phyloP scores from a whole-genome alignment of 2,329 filamentous ascomycete genomes.

The Huntiella bhutanensis region DNA sequence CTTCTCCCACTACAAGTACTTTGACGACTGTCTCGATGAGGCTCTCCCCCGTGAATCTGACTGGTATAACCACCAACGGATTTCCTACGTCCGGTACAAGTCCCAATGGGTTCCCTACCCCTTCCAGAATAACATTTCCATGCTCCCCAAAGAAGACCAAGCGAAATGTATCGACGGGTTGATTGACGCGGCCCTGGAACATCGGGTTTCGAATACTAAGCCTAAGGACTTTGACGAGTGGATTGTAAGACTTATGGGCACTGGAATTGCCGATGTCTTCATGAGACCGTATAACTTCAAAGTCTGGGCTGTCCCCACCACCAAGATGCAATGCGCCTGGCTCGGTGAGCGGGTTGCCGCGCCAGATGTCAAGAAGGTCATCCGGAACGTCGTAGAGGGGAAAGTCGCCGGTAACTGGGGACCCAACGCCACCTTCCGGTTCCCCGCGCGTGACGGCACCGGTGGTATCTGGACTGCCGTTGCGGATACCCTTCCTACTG shows the following conservation, averaged over 20 bases:
- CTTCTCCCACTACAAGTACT: constrained; percentile 99
- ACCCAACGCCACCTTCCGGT: constrained; percentile 94
- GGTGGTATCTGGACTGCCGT: constrained; percentile 99
- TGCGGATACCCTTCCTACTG: constrained; percentile 74
- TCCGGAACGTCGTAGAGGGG: constrained; percentile 84
- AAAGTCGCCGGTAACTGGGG: constrained; percentile 97
- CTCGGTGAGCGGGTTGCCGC: constrained; percentile 96
- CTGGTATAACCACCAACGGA: constrained; percentile 96
- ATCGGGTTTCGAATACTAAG: constrained; percentile 69
- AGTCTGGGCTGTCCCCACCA: constrained; percentile 97
- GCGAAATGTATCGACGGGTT: constrained; percentile 85
- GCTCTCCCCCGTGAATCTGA: constrained; percentile 83
- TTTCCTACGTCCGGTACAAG: constrained; percentile 98
- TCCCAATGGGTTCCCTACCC: constrained; percentile 93
- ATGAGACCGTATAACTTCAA: constrained; percentile 99
- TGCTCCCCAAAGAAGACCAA: constrained; percentile 94
- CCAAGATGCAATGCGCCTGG: constrained; percentile 99
- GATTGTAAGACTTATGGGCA: constrained; percentile 83
- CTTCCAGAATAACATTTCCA: constrained; percentile 99
- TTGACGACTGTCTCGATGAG: constrained; percentile 96
- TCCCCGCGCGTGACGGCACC: constrained; percentile 86
- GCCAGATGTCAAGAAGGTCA: constrained; percentile 83
- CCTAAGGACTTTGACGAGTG: constrained; percentile 96
- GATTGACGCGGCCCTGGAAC: constrained; percentile 79
- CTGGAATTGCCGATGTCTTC: constrained; percentile 82